Evolutionary conservation across 371 early-diverging fungal genomes (phyloP).

Genomic region (Mortierella sp.): DNA sequence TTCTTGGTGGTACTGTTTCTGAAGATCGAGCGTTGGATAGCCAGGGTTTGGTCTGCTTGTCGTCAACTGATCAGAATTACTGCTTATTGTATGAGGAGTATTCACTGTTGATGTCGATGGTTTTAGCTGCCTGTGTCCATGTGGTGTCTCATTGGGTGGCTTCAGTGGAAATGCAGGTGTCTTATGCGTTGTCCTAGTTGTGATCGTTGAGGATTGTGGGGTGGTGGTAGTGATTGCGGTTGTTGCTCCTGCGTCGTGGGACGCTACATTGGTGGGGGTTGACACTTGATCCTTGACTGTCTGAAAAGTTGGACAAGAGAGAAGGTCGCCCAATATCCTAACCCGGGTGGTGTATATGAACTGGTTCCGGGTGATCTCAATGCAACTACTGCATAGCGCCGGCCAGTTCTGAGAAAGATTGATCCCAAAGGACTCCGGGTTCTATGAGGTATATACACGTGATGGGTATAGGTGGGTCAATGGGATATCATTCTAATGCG

Average conservation of each 20-base stretch:
- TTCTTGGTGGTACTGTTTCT: too few relatives aligned
- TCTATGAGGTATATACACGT: slow-evolving; percentile 2
- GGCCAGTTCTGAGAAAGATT: slow-evolving; percentile 32
- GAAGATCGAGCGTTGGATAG: too few relatives aligned
- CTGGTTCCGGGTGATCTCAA: slow-evolving; percentile 36
- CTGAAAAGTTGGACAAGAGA: slow-evolving; percentile 5
- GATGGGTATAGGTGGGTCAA: background rate
- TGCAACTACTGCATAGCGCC: slow-evolving; percentile 43
- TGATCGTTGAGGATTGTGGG: background rate
- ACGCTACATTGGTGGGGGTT: too few relatives aligned
- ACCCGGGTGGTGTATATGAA: slow-evolving; percentile 39
- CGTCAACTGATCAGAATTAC: too few relatives aligned
- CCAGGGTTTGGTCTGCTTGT: too few relatives aligned
- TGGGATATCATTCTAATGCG: too few relatives aligned
- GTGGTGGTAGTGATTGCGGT: background rate
- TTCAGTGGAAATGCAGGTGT: too few relatives aligned
- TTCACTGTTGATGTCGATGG: too few relatives aligned
- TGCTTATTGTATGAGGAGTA: too few relatives aligned
- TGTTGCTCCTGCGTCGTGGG: too few relatives aligned
- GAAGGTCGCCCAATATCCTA: slow-evolving; percentile 29
- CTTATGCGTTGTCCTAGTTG: background rate
- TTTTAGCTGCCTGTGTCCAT: too few relatives aligned
- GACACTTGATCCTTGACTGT: background rate
- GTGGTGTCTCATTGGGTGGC: too few relatives aligned
- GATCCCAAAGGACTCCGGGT: slow-evolving; percentile 32